A percentile compares a stretch with the other conserved stretches of the same genome.
These are phyloP conservation scores for Chrysanthemum lavandulifolium DNA, from an alignment of 129 eudicot species.

Conservation along the genomic window DNA sequence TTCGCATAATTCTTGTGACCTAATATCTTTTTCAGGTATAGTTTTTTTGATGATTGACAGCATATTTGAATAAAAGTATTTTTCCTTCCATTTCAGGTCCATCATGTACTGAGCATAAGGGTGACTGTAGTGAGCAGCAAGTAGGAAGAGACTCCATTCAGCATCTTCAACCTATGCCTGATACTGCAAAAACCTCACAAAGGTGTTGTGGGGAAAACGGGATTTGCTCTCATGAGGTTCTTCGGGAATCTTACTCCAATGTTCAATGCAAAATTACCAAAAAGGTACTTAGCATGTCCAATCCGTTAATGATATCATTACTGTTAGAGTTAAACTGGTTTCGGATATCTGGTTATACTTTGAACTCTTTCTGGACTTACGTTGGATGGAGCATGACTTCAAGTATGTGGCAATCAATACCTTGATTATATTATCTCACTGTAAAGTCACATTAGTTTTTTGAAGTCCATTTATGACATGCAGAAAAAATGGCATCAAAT, in stretches of 20 bases:
- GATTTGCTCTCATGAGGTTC: constrained; percentile 90
- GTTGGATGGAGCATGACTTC: too few relatives aligned
- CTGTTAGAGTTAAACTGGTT: too few relatives aligned
- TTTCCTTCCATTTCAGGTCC: constrained; percentile 32
- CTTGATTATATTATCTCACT: too few relatives aligned
- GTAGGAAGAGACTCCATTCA: constrained; percentile 30
- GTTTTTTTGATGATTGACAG: neutral
- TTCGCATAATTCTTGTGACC: neutral
- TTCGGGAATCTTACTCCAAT: constrained; percentile 49
- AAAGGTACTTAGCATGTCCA: constrained; percentile 51
- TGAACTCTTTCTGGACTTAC: neutral
- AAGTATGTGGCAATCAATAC: too few relatives aligned
- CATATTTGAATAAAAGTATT: neutral
- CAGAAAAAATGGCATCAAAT: too few relatives aligned
- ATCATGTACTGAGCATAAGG: constrained; percentile 37
- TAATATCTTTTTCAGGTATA: neutral
- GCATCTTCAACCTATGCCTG: constrained; percentile 25
- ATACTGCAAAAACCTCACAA: constrained; percentile 37
- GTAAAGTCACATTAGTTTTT: too few relatives aligned
- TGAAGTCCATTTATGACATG: too few relatives aligned
- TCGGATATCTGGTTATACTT: neutral
- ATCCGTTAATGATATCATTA: too few relatives aligned
- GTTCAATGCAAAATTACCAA: constrained; percentile 43
- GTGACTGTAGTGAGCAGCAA: constrained; percentile 35
- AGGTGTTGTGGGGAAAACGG: constrained; percentile 51